Evolutionary conservation across 1,284 basidiomycete genomes (phyloP).

Genomic region (Trichosporon ovoides): DNA sequence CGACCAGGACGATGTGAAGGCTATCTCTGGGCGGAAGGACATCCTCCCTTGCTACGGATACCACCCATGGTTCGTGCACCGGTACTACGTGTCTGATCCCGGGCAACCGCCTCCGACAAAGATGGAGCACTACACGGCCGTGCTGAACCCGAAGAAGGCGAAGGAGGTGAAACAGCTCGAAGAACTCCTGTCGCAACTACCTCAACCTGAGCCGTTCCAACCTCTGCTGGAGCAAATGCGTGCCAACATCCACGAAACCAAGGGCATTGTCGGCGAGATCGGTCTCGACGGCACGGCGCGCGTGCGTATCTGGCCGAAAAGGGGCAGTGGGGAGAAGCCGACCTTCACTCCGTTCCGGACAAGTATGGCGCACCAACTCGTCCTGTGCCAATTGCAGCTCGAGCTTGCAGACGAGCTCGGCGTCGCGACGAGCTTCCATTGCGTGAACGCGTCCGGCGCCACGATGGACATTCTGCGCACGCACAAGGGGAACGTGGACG

Average conservation of each 20-base stretch:
- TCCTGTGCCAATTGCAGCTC: slow-evolving; percentile 45
- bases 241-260: slow-evolving; percentile 19
- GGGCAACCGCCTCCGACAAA: slow-evolving; percentile 33
- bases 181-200: slow-evolving; percentile 32
- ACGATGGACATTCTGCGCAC: slow-evolving; percentile 45
- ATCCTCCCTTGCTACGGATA: slow-evolving; percentile 36
- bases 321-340: slow-evolving; percentile 13
- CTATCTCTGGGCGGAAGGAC: neutral
- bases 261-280: slow-evolving; percentile 50
- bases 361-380: slow-evolving; percentile 46
- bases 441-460: slow-evolving; percentile 46
- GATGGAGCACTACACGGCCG: slow-evolving; percentile 42
- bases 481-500: slow-evolving; percentile 42
- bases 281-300: slow-evolving; percentile 49
- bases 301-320: slow-evolving; percentile 6
- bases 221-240: slow-evolving; percentile 25
- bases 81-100: slow-evolving; percentile 40
- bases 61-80: slow-evolving; percentile 53
- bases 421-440: slow-evolving; percentile 49
- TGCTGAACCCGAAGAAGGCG: slow-evolving; percentile 38
- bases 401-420: slow-evolving; percentile 47
- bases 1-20: slow-evolving; percentile 37
- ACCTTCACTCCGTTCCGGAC: slow-evolving; percentile 47
- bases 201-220: slow-evolving; percentile 37
- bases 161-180: slow-evolving; percentile 19